Percentiles rank a stretch among this genome's conserved stretches.
Conservation (phyloP, 2,329 filamentous ascomycete species). For the Aphanoascus verrucosus region DNA sequence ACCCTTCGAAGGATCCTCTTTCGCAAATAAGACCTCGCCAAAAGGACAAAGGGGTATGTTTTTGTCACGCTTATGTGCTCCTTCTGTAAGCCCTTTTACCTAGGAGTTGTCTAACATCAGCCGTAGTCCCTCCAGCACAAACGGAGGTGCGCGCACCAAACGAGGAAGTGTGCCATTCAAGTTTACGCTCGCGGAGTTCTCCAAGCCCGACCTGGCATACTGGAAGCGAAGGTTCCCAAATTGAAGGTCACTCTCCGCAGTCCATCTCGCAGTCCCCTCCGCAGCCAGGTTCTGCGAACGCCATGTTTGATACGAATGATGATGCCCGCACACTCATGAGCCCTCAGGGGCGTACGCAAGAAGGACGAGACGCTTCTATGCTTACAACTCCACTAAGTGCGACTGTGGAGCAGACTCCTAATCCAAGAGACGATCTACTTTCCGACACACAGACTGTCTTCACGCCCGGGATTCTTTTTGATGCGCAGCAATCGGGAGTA, state of each 20-base stretch:
- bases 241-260: background rate
- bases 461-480: background rate
- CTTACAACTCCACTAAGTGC: background rate
- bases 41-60: conserved; percentile 40
- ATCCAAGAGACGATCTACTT: background rate
- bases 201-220: background rate
- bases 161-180: background rate
- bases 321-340: background rate
- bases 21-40: conserved; percentile 30
- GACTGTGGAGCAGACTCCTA: background rate
- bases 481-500: background rate
- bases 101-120: background rate
- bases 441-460: background rate
- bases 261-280: background rate
- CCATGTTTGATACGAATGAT: background rate
- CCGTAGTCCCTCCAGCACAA: background rate
- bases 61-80: background rate
- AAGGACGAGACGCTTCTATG: background rate
- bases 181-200: background rate
- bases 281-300: background rate
- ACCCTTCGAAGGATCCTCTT: conserved; percentile 54
- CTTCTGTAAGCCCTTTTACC: background rate
- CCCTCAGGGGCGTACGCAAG: background rate
- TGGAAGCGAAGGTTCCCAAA: background rate
- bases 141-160: background rate